Evolutionary conservation across 805 yeast species (phyloP).

Genomic region (Suhomyces faveliae): DNA sequence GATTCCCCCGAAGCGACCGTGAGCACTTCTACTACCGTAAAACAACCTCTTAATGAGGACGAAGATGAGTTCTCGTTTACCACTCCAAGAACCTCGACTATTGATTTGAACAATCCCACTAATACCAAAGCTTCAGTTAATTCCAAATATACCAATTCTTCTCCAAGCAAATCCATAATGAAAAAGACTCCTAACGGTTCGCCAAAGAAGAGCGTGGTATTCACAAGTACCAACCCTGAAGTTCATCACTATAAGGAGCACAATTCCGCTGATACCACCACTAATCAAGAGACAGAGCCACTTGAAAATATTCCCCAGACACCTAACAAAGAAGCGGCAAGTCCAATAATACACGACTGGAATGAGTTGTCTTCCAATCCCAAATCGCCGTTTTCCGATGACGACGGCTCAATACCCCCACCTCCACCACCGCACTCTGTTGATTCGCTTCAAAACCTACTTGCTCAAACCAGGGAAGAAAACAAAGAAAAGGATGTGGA

Average conservation of each 20-base stretch:
- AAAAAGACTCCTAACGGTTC: slow-evolving; percentile 26
- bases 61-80: slow-evolving; percentile 27
- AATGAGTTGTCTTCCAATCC: slow-evolving; percentile 12
- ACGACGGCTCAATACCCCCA: slow-evolving; percentile 12
- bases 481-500: slow-evolving; percentile 11
- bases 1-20: slow-evolving; percentile 12
- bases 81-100: slow-evolving; percentile 23
- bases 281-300: not conserved
- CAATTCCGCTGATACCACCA: slow-evolving; percentile 5
- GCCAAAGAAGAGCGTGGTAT: slow-evolving; percentile 41
- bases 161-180: slow-evolving; percentile 43
- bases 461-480: not conserved
- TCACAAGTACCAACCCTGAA: slow-evolving; percentile 28
- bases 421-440: slow-evolving; percentile 13
- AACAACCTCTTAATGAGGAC: slow-evolving; percentile 10
- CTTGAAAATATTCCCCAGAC: not conserved
- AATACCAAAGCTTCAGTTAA: not conserved
- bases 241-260: slow-evolving; percentile 28
- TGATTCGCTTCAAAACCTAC: slow-evolving; percentile 6
- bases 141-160: slow-evolving; percentile 11
- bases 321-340: not conserved
- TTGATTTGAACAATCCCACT: slow-evolving; percentile 12
- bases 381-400: slow-evolving; percentile 15
- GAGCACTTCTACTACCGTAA: not conserved
- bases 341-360: slow-evolving; percentile 20